Evolutionary conservation across 2,329 filamentous ascomycete genomes (phyloP), one percentile per base, ranked within the genome.

Genomic region (Fusarium piperis): DNA sequence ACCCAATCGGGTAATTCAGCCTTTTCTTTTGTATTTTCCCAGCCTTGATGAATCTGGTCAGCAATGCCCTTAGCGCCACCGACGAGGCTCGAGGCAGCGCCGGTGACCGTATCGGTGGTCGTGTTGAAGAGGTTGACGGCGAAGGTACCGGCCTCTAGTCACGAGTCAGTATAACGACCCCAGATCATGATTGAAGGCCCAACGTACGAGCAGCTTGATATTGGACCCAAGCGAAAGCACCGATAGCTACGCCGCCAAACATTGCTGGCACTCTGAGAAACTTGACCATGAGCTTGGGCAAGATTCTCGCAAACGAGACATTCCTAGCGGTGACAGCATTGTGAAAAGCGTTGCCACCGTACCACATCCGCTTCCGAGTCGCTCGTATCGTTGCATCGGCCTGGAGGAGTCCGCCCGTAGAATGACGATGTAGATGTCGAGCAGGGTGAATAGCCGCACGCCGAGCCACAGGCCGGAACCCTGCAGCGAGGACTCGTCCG

Each of bases 271-370:
- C 86, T 63, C 94, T 90, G 36, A 91, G 88, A 75, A 99, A 92
- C 84, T 98, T 99, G 78, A 96, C 83, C n/a, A 96, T 91, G 57
- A 99, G 87, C 79, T 94, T 95, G 2, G 97, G 97, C 33, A 99
- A 84, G 67, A 91, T 85, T 55, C 90, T 85, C 46, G 83, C 87
- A 75, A 91, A 92, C 8, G 90, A 92, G 26, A 86, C 89, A 79
- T 91, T 92, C 63, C 90, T 87, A 11, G 87, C 85, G 53, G 85
- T 84, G 52, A 92, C 90, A 38, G 88, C 88, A 85, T 97, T 97
- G 82, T 97, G 95, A 74, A 97, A 94, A 23, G 91, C 88, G 78
- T 94, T 96, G 57, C 92, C 93, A 13, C 91, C 86, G n/a, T 93
- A 91, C 92, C 93, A 96, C 80, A 91, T 87, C 68, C 91, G 89